Evolutionary conservation across 2,329 filamentous ascomycete species (phyloP).

Genomic region (Xylaria multiplex): DNA sequence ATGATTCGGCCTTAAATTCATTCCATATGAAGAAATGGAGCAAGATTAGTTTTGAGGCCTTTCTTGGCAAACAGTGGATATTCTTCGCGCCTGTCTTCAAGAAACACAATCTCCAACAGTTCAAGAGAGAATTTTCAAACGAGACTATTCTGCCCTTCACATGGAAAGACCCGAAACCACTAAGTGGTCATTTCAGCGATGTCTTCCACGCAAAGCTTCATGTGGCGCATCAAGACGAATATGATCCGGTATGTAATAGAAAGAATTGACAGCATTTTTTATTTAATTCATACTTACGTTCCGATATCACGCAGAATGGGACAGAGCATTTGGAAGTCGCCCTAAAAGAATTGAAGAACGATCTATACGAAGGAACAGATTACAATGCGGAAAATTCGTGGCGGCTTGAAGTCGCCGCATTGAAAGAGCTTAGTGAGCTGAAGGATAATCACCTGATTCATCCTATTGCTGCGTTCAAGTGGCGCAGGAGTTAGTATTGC

Average conservation of each 20-base stretch:
- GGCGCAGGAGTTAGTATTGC: slow-evolving; percentile 6
- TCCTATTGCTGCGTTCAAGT: slow-evolving; percentile 32
- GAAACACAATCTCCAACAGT: not conserved
- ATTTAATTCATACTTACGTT: not conserved
- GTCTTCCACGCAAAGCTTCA: slow-evolving; percentile 24
- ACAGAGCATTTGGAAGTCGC: slow-evolving; percentile 2
- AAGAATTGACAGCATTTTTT: not conserved
- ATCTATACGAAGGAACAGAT: not conserved
- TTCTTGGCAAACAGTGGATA: slow-evolving; percentile 15
- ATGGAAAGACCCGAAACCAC: not conserved
- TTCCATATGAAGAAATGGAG: slow-evolving; percentile 20
- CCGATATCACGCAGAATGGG: not conserved
- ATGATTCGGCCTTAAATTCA: slow-evolving; percentile 16
- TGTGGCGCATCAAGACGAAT: slow-evolving; percentile 11
- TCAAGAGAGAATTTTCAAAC: slow-evolving; percentile 8
- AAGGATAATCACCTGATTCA: slow-evolving; percentile 45
- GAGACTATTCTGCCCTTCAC: slow-evolving; percentile 23
- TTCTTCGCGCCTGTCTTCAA: slow-evolving; percentile 29
- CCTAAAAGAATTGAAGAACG: slow-evolving; percentile 16
- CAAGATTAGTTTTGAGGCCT: not conserved
- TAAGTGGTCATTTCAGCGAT: slow-evolving; percentile 23
- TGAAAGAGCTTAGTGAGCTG: slow-evolving; percentile 45
- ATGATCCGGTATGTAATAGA: slow-evolving; percentile 8
- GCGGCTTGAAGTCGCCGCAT: slow-evolving; percentile 10
- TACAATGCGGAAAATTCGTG: slow-evolving; percentile 17